phyloP scores from a whole-genome alignment of 192 early-diverging fungal species.

The Umbelopsis isabellina region DNA sequence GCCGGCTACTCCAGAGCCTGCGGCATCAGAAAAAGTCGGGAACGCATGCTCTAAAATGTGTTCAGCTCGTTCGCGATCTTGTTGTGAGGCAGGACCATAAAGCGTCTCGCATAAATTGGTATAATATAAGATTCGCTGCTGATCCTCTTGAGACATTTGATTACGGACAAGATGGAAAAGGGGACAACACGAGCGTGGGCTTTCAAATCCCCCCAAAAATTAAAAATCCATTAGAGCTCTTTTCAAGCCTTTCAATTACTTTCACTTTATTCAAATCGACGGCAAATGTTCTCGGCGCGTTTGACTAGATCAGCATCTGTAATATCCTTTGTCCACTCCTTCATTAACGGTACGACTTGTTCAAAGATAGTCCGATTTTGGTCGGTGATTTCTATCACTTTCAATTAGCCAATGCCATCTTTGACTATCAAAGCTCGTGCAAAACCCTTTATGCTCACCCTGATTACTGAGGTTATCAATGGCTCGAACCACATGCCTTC shows the following conservation, averaged over 20 bases:
- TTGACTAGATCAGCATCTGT: constrained; percentile 8
- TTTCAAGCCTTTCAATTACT: background rate
- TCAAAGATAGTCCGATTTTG: background rate
- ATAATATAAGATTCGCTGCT: constrained; percentile 30
- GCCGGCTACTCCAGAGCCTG: constrained; percentile 39
- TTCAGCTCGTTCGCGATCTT: constrained; percentile 70
- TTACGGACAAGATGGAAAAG: constrained; percentile 3
- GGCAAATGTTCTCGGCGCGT: constrained; percentile 14
- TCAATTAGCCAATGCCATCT: background rate
- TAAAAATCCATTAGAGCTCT: too few relatives aligned
- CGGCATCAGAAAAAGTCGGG: constrained; percentile 78
- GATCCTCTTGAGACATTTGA: constrained; percentile 34
- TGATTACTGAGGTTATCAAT: constrained; percentile 53
- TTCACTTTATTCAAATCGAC: constrained; percentile 20
- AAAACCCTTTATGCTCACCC: constrained; percentile 10
- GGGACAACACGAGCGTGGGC: constrained; percentile 3
- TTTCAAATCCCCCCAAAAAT: background rate
- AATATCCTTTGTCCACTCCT: constrained; percentile 15
- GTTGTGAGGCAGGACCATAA: constrained; percentile 59
- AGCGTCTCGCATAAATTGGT: constrained; percentile 62
- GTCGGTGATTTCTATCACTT: background rate
- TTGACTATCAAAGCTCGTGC: background rate
- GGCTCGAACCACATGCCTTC: constrained; percentile 56
- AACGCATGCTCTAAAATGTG: constrained; percentile 74
- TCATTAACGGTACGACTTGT: background rate